Evolutionary conservation across 1,284 basidiomycete species (phyloP), one percentile per base, ranked within the genome.

Genomic region (Thecaphora thlaspeos): DNA sequence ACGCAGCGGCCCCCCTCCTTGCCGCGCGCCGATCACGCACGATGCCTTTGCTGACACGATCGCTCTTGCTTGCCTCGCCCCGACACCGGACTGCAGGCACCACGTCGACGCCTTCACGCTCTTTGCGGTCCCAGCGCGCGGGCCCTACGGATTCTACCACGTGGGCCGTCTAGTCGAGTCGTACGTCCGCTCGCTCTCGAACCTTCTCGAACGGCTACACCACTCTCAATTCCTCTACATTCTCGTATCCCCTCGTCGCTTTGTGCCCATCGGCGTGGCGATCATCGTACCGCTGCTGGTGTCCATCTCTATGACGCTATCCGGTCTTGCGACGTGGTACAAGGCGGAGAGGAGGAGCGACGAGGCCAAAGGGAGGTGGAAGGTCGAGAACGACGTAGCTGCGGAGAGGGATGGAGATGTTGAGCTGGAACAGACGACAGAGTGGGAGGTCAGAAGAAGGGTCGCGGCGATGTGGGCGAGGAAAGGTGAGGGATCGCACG

Each of bases 61-160:
- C 7, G 7, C 7, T 11, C 26, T 28, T 5, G 7, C 26, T 28
- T 11, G 26, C 26, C 26, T 28, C 26, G 26, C 26, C 26, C 26
- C 26, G 26, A 5, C 26, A 5, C 11, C n/a, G n/a, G n/a, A n/a
- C 11, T 28, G 26, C 55, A 89, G 90, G 75, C 94, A 90, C 78
- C 88, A 92, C 36, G 92, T 99, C 51, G 94, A 98, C 77, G 89
- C 93, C 0, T 83, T 97, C 54, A 95, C 92, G 0, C 72, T 98
- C 19, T 97, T 89, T 75, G 91, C 87, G 4, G 80, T 90, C 5
- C 92, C 93, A 11, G 89, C 92, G 0, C 80, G 82, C 10, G 93
- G 94, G 2, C 95, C 95, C 3, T 91, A 96, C 78, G 95, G 95
- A 0, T 98, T 97, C 79, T 86, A 91, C 80, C 85, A 91, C 1